phyloP scores from a whole-genome alignment of 2,329 filamentous ascomycete species.

The Sphaerulina musiva region DNA sequence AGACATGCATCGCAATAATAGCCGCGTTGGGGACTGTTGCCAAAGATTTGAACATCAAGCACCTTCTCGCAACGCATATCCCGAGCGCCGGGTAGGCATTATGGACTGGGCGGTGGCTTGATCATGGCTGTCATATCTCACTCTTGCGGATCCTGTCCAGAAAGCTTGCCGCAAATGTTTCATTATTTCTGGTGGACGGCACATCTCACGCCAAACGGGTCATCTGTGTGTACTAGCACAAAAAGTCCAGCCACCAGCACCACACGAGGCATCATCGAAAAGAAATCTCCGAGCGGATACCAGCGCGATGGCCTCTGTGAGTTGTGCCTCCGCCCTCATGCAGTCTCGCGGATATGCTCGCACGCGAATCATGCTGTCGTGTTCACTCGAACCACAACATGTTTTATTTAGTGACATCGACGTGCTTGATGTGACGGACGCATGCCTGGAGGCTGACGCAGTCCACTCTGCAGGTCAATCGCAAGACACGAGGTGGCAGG shows the following conservation, averaged over 20 bases:
- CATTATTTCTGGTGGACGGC: conserved; percentile 18
- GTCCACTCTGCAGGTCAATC: conserved; percentile 18
- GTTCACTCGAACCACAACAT: conserved; percentile 10
- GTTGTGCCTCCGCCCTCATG: conserved; percentile 6
- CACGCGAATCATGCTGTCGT: conserved; percentile 20
- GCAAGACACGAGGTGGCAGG: conserved; percentile 23
- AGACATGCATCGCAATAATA: not conserved
- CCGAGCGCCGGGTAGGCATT: not conserved
- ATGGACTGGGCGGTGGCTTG: not conserved
- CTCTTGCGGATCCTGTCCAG: conserved; percentile 7
- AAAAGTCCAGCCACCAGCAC: conserved; percentile 1
- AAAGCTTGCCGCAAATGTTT: conserved; percentile 12
- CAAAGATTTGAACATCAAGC: not conserved
- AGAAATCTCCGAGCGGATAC: conserved; percentile 19
- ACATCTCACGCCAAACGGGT: conserved; percentile 3
- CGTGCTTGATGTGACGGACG: conserved; percentile 11
- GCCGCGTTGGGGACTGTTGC: not conserved
- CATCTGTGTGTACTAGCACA: not conserved
- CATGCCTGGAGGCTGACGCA: conserved; percentile 14
- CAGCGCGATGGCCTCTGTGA: conserved; percentile 7
- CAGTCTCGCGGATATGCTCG: conserved; percentile 20
- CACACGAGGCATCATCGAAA: conserved; percentile 8
- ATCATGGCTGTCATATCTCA: not conserved
- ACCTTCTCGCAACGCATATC: not conserved
- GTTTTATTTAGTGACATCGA: conserved; percentile 12